Percentiles rank a stretch among this genome's conserved stretches.
phyloP scores from a whole-genome alignment of 306 rosid genomes.

The Geum urbanum region DNA sequence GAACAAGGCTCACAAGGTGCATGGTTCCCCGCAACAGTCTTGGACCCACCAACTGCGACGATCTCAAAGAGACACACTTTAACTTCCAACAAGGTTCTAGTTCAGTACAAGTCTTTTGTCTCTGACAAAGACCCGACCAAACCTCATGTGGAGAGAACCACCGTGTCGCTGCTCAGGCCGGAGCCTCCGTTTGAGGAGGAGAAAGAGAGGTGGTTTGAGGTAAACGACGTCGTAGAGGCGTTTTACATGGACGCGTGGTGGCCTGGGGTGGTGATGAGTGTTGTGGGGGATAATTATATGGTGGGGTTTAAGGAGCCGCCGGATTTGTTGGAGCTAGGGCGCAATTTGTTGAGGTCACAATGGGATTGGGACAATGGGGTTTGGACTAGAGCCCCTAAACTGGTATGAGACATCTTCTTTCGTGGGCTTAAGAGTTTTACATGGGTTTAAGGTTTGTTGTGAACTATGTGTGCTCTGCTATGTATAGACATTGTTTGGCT shows the following conservation, averaged over 20 bases:
- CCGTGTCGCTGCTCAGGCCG: conserved; percentile 4
- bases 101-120: conserved; percentile 15
- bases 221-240: conserved; percentile 21
- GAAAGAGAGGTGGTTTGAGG: neutral
- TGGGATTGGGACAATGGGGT: conserved; percentile 18
- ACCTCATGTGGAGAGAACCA: conserved; percentile 5
- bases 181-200: neutral
- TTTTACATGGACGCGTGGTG: conserved; percentile 18
- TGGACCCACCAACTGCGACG: neutral
- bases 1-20: conserved; percentile 3
- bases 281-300: neutral
- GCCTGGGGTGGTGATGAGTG: conserved; percentile 19
- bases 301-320: conserved; percentile 25
- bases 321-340: neutral
- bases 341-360: conserved; percentile 11
- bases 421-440: neutral
- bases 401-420: conserved; percentile 7
- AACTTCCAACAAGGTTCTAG: neutral
- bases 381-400: conserved; percentile 12
- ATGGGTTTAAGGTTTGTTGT: neutral
- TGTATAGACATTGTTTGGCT: neutral
- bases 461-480: neutral
- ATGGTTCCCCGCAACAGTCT: conserved; percentile 13
- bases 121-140: neutral
- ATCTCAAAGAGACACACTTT: neutral